phyloP scores from a whole-genome alignment of 1,284 basidiomycete species.

The Earliella scabrosa region DNA sequence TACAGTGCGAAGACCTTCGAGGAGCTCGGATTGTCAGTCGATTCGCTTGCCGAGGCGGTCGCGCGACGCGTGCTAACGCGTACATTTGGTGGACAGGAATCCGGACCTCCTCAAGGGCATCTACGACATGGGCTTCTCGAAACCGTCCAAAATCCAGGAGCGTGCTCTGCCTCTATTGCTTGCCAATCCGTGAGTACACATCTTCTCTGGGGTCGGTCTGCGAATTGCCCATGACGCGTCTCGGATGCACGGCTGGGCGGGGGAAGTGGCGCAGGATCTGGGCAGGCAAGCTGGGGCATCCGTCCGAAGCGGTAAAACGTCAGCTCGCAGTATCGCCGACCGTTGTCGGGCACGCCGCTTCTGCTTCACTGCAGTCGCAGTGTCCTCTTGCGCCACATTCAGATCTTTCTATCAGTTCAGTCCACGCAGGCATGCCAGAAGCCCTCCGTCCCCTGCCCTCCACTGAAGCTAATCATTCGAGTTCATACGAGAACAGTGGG shows the following conservation, averaged over 20 bases:
- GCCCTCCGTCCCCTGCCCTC: not conserved
- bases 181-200: conserved; percentile 73
- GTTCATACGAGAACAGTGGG: no score
- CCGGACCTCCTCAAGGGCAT: conserved; percentile 94
- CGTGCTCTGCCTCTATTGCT: conserved; percentile 93
- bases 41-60: not conserved
- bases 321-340: no score
- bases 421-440: no score
- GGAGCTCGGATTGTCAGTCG: conserved; percentile 85
- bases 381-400: no score
- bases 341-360: no score
- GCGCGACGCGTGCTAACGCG: conserved; percentile 5
- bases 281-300: no score
- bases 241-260: no score
- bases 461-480: no score
- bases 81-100: conserved; percentile 54
- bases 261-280: no score
- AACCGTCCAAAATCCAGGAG: conserved; percentile 99
- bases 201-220: not conserved
- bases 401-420: no score
- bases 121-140: conserved; percentile 95
- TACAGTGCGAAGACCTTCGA: conserved; percentile 96
- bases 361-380: no score
- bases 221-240: not conserved
- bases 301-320: no score